Base-by-base conservation (phyloP, 208 protist genomes). In the Wallacemonas sp. region DNA sequence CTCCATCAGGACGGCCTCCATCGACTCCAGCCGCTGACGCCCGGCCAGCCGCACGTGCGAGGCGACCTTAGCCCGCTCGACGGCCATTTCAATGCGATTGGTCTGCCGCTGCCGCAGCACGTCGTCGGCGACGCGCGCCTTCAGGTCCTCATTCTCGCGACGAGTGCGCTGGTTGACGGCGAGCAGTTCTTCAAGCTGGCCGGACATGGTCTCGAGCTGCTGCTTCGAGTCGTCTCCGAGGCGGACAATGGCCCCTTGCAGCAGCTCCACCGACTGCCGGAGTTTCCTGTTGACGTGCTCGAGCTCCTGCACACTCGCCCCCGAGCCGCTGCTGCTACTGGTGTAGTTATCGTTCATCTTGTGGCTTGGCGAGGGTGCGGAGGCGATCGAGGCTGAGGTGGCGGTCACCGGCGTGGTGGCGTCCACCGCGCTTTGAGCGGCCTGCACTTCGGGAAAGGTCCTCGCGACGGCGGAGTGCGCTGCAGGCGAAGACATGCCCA, bases 1-100 rank as follows among this genome's bases (percentile, higher is more conserved):
- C 42, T 90, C 91, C 86, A 96, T 92, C 32, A 93, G 67, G 31
- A 79, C 76, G 0, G 66, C 79, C 61, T 96, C 87, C 39, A 83
- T 77, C 2, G 54, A 61, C 65, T 96, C 91, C 11, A 96, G 74
- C 26, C 87, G 80, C 28, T 74, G 69, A n/a, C 71, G 70, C 5
- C 91, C 91, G 1, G 85, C 82, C 0, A 75, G 36, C 11, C 91
- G 87, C 31, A 92, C 85, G 0, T 64, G 71, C 2, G 83, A 63
- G 0, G 82, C 83, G 16, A 83, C 80, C 28, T 76, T 74, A 2
- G 79, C 62, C 25, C 74, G 76, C 66, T 89, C 80, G 36, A 79
- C 64, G 0, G 87, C 91, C 70, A 94, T 80, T 46, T 92, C 84
- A 2, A 89, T 86, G 3, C 87, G 77, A 39, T 89, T 86, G 46